Conservation (phyloP, 495 filamentous ascomycete genomes). For the Aspergillus olivimuriae region DNA sequence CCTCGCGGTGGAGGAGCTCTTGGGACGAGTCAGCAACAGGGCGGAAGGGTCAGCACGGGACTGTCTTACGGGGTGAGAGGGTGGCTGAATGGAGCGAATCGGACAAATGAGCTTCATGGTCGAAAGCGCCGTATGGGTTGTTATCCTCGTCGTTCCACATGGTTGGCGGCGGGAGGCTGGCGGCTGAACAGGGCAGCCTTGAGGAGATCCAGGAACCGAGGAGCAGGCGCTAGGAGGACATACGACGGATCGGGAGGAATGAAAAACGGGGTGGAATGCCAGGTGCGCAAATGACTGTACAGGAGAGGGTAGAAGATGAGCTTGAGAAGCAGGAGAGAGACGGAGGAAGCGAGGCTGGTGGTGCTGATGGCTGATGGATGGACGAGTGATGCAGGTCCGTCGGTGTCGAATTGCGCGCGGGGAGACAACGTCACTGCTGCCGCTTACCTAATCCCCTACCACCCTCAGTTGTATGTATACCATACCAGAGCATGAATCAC, state of each 20-base stretch:
- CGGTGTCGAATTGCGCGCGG: background rate
- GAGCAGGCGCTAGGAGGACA: background rate
- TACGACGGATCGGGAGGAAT: background rate
- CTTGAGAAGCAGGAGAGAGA: no score
- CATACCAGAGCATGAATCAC: background rate
- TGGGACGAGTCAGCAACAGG: constrained; percentile 13
- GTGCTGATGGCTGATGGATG: background rate
- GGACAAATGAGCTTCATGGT: constrained; percentile 73
- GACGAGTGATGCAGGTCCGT: background rate
- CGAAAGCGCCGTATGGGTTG: constrained; percentile 89
- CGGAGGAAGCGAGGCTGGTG: background rate
- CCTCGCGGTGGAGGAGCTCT: constrained; percentile 37
- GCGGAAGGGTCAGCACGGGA: constrained; percentile 5
- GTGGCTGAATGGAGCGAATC: constrained; percentile 62
- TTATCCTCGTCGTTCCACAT: constrained; percentile 88
- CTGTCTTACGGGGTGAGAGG: constrained; percentile 41
- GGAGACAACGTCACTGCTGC: constrained; percentile 1
- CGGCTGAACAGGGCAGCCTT: constrained; percentile 18
- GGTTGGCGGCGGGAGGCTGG: constrained; percentile 12
- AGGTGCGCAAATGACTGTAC: no score
- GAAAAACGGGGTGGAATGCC: background rate
- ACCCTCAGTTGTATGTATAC: background rate
- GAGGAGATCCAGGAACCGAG: constrained; percentile 3
- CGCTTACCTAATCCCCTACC: background rate
- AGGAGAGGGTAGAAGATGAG: no score